Evolutionary conservation across 768 basidiomycete species (phyloP), one percentile per base, ranked within the genome.

Genomic region (Lactarius hengduanensis): DNA sequence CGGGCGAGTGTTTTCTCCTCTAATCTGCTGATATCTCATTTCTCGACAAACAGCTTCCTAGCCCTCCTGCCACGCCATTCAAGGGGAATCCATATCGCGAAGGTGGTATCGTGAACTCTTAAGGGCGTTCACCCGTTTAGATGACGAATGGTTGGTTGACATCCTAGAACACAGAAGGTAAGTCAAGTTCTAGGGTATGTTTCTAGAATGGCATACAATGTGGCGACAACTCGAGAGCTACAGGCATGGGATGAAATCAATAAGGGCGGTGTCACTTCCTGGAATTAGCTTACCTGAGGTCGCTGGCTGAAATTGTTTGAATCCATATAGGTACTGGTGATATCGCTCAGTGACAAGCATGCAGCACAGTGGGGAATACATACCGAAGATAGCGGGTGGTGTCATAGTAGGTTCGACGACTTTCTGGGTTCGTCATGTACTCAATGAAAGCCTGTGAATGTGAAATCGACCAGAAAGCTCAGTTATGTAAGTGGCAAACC

Each of bases 401-500:
- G 0, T 32, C 13, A 6, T 4, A 16, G 28, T 34, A 64, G 4
- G 47, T 59, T 6, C 58, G 5, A 16, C 16, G 0, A 10, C 13
- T 41, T 32, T 28, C 28, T 1, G 4, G 40, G 7, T 0, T 13
- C 0, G 0, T 54, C 59, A 65, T 56, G 34, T 22, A 34, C 8
- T 61, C 22, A 15, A 65, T 61, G 45, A 65, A 65, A 0, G 59
- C 59, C 64, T 65, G 18, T 22, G 28, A 53, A 26, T 32, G n/a
- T n/a, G n/a, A n/a, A n/a, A n/a, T 53, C 18, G 20, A 43, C 11
- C 13, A n/a, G 18, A 16, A 30, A 7, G 26, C 11, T 64, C 36
- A 40, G 28, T 53, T n/a, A 22, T 32, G 15, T n/a, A 7, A 18
- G 2, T 36, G n/a, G 41, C 4, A 16, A 28, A 30, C 18, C 2